A percentile compares a stretch with the other conserved stretches of the same genome.
These are phyloP conservation scores for Penicillium sp. DNA, from an alignment of 2,329 filamentous ascomycete species.

Conservation along the genomic window DNA sequence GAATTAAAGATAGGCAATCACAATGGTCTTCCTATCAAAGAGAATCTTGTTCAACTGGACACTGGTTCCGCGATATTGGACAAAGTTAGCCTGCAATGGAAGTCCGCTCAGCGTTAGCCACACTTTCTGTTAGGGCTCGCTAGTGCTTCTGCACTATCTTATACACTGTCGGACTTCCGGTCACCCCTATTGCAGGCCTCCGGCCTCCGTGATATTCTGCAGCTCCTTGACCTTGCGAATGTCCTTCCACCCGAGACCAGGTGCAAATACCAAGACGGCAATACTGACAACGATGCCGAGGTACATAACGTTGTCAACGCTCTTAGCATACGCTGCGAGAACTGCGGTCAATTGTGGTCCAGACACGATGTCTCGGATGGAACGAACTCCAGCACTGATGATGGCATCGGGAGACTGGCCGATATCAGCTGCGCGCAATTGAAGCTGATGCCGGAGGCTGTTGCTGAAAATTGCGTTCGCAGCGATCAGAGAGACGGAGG, in stretches of 20 bases:
- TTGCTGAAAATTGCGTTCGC: constrained; percentile 32
- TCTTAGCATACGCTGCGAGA: constrained; percentile 29
- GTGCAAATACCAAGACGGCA: constrained; percentile 24
- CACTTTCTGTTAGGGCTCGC: no score
- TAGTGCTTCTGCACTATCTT: no score
- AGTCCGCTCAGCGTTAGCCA: no score
- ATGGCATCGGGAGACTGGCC: constrained; percentile 20
- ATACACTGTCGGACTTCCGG: no score
- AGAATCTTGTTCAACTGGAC: no score
- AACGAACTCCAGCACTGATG: constrained; percentile 25
- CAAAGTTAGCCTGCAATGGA: no score
- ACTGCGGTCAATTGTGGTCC: constrained; percentile 27
- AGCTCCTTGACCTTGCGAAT: constrained; percentile 16
- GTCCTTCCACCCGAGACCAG: constrained; percentile 33
- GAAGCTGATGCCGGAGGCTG: constrained; percentile 23
- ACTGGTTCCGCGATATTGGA: no score
- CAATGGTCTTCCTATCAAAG: no score
- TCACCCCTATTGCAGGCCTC: not conserved
- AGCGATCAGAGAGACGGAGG: constrained; percentile 31
- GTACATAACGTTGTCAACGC: constrained; percentile 33
- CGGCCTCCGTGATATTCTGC: not conserved
- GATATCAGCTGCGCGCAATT: constrained; percentile 16
- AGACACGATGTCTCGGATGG: constrained; percentile 27
- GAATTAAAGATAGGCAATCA: no score
- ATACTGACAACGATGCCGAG: constrained; percentile 27